A percentile compares a stretch with the other conserved stretches of the same genome.
phyloP scores from a whole-genome alignment of 139 green algal species.

The Raphidocelis subcapitata region DNA sequence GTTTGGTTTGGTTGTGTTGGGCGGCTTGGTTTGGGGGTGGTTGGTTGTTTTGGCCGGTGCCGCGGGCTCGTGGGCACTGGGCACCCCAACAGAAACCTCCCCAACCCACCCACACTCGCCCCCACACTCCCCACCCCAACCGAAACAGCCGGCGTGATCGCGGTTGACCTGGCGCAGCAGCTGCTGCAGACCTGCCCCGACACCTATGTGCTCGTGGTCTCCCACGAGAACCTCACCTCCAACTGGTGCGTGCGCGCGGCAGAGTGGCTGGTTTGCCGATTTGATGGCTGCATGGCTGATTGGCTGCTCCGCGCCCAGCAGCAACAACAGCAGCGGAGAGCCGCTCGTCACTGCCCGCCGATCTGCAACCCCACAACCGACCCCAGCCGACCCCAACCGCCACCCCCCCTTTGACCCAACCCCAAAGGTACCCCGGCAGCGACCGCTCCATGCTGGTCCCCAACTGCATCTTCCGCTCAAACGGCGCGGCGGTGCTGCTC shows the following conservation, averaged over 20 bases:
- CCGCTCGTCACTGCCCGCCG: background rate
- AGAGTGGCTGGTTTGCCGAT: too few relatives aligned
- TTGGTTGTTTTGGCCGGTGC: too few relatives aligned
- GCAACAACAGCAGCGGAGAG: background rate
- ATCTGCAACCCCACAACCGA: too few relatives aligned
- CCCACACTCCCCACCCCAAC: too few relatives aligned
- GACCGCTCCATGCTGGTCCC: slow-evolving; percentile 94
- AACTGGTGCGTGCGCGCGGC: slow-evolving; percentile 10
- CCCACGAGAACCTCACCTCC: slow-evolving; percentile 98
- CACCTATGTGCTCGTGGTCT: slow-evolving; percentile 81
- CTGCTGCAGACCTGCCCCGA: slow-evolving; percentile 80
- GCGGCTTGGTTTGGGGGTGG: too few relatives aligned
- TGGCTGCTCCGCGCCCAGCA: background rate
- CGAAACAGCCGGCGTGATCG: background rate
- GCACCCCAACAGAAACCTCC: too few relatives aligned
- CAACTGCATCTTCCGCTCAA: slow-evolving; percentile 97
- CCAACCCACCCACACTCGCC: too few relatives aligned
- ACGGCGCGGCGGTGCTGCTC: slow-evolving; percentile 90
- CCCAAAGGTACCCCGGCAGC: slow-evolving; percentile 84
- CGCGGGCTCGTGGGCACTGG: too few relatives aligned
- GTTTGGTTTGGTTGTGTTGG: too few relatives aligned
- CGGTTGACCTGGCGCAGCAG: slow-evolving; percentile 84
- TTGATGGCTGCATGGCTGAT: too few relatives aligned
- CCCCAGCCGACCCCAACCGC: too few relatives aligned
- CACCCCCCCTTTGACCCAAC: too few relatives aligned